Evolutionary conservation across 2,329 filamentous ascomycete genomes (phyloP), one percentile per base, ranked within the genome.

Genomic region (Colletotrichum graminicola): DNA sequence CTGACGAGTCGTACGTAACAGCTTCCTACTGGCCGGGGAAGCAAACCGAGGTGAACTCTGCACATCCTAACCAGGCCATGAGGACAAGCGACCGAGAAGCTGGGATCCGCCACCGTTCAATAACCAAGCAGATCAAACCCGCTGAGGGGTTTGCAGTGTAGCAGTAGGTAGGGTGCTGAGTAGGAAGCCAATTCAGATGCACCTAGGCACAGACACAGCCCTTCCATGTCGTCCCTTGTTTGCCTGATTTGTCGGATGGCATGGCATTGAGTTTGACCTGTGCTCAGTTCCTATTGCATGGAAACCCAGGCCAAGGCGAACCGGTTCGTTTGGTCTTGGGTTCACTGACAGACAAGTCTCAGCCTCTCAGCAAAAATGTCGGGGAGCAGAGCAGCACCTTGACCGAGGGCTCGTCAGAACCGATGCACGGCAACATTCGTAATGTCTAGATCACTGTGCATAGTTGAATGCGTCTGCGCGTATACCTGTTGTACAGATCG

Each of bases 1-100:
- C 12, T 23, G 39, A 10, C 36, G 41, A 52, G 6, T 52, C 49
- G 49, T 21, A 8, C 49, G 49, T 21, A 8, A 54, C 23, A 34
- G 61, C 34, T 47, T 67, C 43, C 52, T 60, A 63, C 54, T 70
- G 49, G 56, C 43, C 26, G 68, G 65, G 68, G 68, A 68, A 68
- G 65, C 52, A 26, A 54, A 60, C 65, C 57, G 47, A 60, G 39
- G 41, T 43, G 65, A 52, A 29, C 36, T 63, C 39, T 26, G 39
- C 21, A 32, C 10, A 62, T 59, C 36, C 63, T 47, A 34, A 62
- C 52, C 52, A 36, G 29, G 32, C 32, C 0, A n/a, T 36, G 26
- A 32, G 52, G 16, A 59, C 56, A 57, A 59, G 45, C 41, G 43
- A 67, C 64, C 64, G 43, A 57, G 56, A 45, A 52, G 39, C 36